A percentile compares a stretch with the other conserved stretches of the same genome.
phyloP scores from a whole-genome alignment of 495 filamentous ascomycete genomes.

The Trichoderma orchidacearum region DNA sequence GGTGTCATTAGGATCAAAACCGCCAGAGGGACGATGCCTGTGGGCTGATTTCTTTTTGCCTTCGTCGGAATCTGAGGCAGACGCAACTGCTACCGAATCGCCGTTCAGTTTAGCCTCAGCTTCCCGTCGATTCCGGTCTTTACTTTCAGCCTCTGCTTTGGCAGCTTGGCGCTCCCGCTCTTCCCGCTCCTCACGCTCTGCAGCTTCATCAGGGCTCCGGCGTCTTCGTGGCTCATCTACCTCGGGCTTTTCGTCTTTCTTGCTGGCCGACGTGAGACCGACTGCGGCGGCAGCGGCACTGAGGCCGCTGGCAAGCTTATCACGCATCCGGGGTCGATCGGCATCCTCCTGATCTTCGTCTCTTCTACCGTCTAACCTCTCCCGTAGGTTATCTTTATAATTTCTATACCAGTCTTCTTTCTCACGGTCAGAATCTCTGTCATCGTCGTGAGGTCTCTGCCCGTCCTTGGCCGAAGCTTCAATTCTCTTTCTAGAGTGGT shows the following conservation, averaged over 20 bases:
- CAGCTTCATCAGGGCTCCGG: not conserved
- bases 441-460: conserved; percentile 3
- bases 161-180: not conserved
- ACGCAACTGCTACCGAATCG: conserved; percentile 7
- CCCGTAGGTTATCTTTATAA: conserved; percentile 6
- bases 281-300: conserved; percentile 15
- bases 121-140: conserved; percentile 7
- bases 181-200: not conserved
- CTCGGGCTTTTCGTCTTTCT: conserved; percentile 17
- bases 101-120: conserved; percentile 14
- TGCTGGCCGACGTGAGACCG: conserved; percentile 17
- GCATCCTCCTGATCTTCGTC: conserved; percentile 11
- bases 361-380: not conserved
- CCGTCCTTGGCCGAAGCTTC: conserved; percentile 8
- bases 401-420: conserved; percentile 14
- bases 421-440: conserved; percentile 9
- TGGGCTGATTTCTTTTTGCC: conserved; percentile 9
- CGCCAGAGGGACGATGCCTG: conserved; percentile 16
- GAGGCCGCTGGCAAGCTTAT: conserved; percentile 22
- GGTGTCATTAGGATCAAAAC: conserved; percentile 39
- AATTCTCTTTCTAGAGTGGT: not conserved
- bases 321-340: conserved; percentile 9
- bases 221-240: conserved; percentile 4
- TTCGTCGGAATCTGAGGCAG: conserved; percentile 9
- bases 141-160: not conserved